phyloP scores from a whole-genome alignment of 257 asterid species.

The Marsdenia floribunda region DNA sequence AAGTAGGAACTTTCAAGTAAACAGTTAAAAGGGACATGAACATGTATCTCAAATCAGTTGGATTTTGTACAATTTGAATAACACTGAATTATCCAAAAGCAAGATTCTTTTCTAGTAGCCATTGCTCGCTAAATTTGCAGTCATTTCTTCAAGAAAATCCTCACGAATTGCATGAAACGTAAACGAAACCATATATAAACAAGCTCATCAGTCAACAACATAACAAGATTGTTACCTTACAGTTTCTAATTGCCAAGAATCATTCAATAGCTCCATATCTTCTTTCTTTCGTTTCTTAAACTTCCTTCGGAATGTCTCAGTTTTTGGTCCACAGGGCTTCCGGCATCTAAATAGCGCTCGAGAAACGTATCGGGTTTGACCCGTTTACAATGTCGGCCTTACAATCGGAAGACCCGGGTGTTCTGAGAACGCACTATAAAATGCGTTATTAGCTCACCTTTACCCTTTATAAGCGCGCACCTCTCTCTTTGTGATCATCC shows the following conservation, averaged over 20 bases:
- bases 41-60: background rate
- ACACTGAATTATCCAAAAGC: background rate
- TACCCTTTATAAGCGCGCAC: too few species aligned
- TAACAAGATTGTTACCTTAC: background rate
- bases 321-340: background rate
- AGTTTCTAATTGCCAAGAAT: background rate
- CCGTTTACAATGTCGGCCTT: background rate
- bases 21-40: background rate
- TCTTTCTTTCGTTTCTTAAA: background rate
- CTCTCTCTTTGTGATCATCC: too few species aligned
- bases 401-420: too few species aligned
- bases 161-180: background rate
- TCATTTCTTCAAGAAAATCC: background rate
- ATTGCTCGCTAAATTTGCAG: background rate
- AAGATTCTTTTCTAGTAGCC: background rate
- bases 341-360: background rate
- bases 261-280: background rate
- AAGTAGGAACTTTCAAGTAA: background rate
- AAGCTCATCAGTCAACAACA: background rate
- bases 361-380: background rate
- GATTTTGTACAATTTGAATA: background rate
- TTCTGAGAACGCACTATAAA: too few species aligned
- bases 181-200: background rate
- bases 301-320: background rate
- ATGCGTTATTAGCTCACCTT: too few species aligned